Base-by-base conservation (phyloP, 1,139 yeast genomes). In the Debaryomyces coudertii region DNA sequence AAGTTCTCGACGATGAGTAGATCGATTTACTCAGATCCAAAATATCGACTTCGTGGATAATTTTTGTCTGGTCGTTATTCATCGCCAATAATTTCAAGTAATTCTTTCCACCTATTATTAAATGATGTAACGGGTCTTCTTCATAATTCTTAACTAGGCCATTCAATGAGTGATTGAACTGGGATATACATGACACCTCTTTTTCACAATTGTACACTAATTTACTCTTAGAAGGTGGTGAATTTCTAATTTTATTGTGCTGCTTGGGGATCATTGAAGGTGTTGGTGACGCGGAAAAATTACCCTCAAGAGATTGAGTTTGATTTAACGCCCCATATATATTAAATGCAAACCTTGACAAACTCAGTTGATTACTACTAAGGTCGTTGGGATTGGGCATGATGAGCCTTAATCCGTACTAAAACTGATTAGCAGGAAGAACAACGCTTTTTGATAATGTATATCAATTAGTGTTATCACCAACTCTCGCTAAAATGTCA, bases 81-180 rank as follows among this genome's bases (percentile, higher is more conserved):
- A 82, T 60, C 34, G 73, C 72, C 39, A 82, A 59, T 6, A 82
- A 54, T 52, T 79, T 81, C 42, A 83, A 64, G 50, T 76, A 71
- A 54, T 82, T 82, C 51, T 82, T 77, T 1, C 88, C 87, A 1
- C 87, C 87, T 7, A 82, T 63, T 0, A 80, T 80, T 15, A 80
- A 77, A 48, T 77, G 71, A 50, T 77, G 72, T 42, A 55, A 48
- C 44, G 62, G 44, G 31, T 53, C 54, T 27, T 51, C 49, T 16
- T 54, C 57, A 25, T 52, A 30, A 29, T 31, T 35, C 14, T 34
- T 34, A 7, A 29, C 44, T 16, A 34, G 15, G 15, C 40, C 40
- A 11, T 42, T 47, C 24, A 55, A 45, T 11, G 54, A 54, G 25
- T 52, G 48, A 38, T 63, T 58, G 40, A 66, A 51, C 46, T 64